phyloP scores from a whole-genome alignment of 129 eudicot species.

The Dittrichia graveolens region DNA sequence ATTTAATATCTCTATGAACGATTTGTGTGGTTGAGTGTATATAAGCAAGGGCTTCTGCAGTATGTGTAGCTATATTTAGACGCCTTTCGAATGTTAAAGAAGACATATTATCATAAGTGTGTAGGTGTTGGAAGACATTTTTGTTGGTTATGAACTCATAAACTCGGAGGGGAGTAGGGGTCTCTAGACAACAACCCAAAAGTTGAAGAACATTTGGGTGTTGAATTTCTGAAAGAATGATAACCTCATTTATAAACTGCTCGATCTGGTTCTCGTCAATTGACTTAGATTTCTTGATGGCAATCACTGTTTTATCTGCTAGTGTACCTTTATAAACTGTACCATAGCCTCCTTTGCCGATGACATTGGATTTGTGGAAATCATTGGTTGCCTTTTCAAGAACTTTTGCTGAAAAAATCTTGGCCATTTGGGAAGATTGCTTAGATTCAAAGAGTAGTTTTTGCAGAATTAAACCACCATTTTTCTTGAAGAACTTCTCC shows the following conservation, averaged over 20 bases:
- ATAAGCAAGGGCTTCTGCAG: slow-evolving; percentile 31
- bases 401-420: slow-evolving; percentile 26
- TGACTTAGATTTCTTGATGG: slow-evolving; percentile 26
- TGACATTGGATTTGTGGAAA: slow-evolving; percentile 27
- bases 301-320: slow-evolving; percentile 16
- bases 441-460: slow-evolving; percentile 29
- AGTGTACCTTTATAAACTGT: slow-evolving; percentile 34
- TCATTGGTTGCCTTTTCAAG: slow-evolving; percentile 30
- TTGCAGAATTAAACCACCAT: slow-evolving; percentile 34
- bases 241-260: slow-evolving; percentile 38
- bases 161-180: slow-evolving; percentile 31
- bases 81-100: slow-evolving; percentile 23
- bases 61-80: slow-evolving; percentile 22
- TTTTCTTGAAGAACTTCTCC: slow-evolving; percentile 34
- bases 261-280: slow-evolving; percentile 34
- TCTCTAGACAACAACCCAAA: slow-evolving; percentile 37
- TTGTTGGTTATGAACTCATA: no score
- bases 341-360: slow-evolving; percentile 32
- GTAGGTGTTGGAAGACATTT: slow-evolving; percentile 35
- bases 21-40: slow-evolving; percentile 37
- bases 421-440: slow-evolving; percentile 20
- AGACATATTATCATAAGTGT: neutral
- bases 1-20: slow-evolving; percentile 34
- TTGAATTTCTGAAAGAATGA: slow-evolving; percentile 34
- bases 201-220: slow-evolving; percentile 33